phyloP scores from a whole-genome alignment of 352 stramenopile species.

The Pythium pyrilobum region DNA sequence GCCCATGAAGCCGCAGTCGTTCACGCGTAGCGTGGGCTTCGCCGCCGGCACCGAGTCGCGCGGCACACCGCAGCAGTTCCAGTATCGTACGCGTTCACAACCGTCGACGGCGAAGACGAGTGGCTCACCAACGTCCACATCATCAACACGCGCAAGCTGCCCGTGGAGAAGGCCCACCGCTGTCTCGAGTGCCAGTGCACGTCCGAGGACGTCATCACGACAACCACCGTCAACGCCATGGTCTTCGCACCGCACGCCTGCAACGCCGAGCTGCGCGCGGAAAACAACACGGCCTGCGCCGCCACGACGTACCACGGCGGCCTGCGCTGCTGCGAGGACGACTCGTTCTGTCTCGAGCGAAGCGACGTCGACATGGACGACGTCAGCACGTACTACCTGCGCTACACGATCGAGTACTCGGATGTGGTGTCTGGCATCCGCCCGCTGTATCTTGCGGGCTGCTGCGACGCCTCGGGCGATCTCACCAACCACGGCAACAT shows the following conservation, averaged over 20 bases:
- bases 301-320: conserved; percentile 59
- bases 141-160: conserved; percentile 73
- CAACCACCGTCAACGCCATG: conserved; percentile 46
- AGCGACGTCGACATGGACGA: conserved; percentile 28
- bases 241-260: conserved; percentile 34
- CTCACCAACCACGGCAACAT: conserved; percentile 60
- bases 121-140: conserved; percentile 80
- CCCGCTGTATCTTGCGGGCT: conserved; percentile 59
- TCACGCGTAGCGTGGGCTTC: conserved; percentile 71
- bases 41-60: conserved; percentile 72
- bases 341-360: conserved; percentile 59
- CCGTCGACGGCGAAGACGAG: conserved; percentile 67
- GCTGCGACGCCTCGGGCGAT: conserved; percentile 64
- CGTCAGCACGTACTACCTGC: conserved; percentile 52
- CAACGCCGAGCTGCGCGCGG: conserved; percentile 55
- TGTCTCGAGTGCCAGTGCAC: conserved; percentile 81
- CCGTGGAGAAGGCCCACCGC: conserved; percentile 31
- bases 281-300: conserved; percentile 71
- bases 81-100: conserved; percentile 78
- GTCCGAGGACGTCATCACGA: conserved; percentile 50
- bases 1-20: conserved; percentile 72
- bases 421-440: conserved; percentile 47
- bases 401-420: conserved; percentile 75
- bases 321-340: conserved; percentile 70
- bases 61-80: conserved; percentile 73